Percentiles rank a stretch among this genome's conserved stretches.
phyloP scores from a whole-genome alignment of 2,329 filamentous ascomycete species.

The Tolypocladium inflatum region DNA sequence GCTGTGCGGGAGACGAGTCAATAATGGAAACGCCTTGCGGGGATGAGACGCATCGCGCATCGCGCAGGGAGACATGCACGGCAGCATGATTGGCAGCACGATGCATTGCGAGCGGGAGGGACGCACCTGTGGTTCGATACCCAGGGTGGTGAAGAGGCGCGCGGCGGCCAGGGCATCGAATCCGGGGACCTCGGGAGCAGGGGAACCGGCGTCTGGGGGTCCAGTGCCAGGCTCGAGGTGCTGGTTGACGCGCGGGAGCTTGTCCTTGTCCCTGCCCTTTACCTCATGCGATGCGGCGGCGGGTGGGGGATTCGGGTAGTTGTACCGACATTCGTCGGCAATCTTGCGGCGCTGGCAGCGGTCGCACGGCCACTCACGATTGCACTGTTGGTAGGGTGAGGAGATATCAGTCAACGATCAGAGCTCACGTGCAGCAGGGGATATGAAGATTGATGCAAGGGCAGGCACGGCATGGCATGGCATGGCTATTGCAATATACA shows the following conservation, averaged over 20 bases:
- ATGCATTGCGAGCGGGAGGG: not conserved
- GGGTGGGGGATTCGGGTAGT: conserved; percentile 4
- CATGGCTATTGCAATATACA: not conserved
- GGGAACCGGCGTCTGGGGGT: not conserved
- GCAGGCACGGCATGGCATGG: not conserved
- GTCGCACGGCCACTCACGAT: conserved; percentile 22
- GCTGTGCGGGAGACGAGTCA: conserved; percentile 2
- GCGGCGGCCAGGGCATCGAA: conserved; percentile 12
- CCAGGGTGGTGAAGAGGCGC: conserved; percentile 11
- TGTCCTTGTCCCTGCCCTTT: conserved; percentile 1
- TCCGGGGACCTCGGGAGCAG: conserved; percentile 2
- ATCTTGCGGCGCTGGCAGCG: conserved; percentile 21
- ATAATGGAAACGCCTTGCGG: not conserved
- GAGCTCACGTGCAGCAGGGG: not conserved
- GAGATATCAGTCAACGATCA: not conserved
- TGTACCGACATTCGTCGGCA: conserved; percentile 17
- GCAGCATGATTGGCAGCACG: not conserved
- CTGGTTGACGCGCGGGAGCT: not conserved
- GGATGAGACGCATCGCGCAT: not conserved
- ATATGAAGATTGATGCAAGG: not conserved
- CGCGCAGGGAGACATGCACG: not conserved
- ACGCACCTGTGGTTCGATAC: conserved; percentile 7
- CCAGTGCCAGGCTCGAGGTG: not conserved
- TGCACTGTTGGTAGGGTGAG: conserved; percentile 12
- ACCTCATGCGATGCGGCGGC: conserved; percentile 1